phyloP scores from a whole-genome alignment of 2,329 filamentous ascomycete genomes.

The Aspergillus thermomutatus region DNA sequence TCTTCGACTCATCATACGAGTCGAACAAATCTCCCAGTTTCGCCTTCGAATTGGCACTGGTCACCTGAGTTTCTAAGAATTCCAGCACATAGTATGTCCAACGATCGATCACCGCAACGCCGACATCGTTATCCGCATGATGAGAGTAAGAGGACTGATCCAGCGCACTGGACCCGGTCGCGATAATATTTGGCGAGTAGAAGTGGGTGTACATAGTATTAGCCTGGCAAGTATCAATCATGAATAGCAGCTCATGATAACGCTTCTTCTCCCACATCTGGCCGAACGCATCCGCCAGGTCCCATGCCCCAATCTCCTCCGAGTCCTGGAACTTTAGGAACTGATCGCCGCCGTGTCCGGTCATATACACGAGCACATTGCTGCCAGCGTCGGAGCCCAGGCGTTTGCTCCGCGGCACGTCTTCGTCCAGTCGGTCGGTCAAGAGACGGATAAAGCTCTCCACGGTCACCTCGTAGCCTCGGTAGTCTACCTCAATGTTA shows the following conservation, averaged over 20 bases:
- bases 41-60: slow-evolving; percentile 79
- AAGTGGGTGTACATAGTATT: slow-evolving; percentile 99
- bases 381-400: slow-evolving; percentile 91
- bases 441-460: slow-evolving; percentile 96
- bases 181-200: slow-evolving; percentile 97
- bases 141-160: slow-evolving; percentile 97
- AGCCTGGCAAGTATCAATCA: slow-evolving; percentile 99
- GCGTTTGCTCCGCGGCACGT: slow-evolving; percentile 92
- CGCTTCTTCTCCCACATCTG: slow-evolving; percentile 99
- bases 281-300: slow-evolving; percentile 93
- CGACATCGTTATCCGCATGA: slow-evolving; percentile 96
- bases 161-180: slow-evolving; percentile 91
- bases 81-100: slow-evolving; percentile 99
- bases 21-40: slow-evolving; percentile 93
- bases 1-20: slow-evolving; percentile 91
- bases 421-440: slow-evolving; percentile 89
- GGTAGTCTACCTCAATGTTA: slow-evolving; percentile 98
- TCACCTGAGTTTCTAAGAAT: slow-evolving; percentile 87
- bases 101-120: slow-evolving; percentile 95
- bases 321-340: slow-evolving; percentile 98
- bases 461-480: slow-evolving; percentile 96
- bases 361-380: slow-evolving; percentile 99
- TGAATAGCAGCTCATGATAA: slow-evolving; percentile 97
- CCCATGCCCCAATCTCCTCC: slow-evolving; percentile 94
- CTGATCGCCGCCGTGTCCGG: slow-evolving; percentile 94